phyloP scores from a whole-genome alignment of 2,329 filamentous ascomycete genomes.

The Dryadomyces quercus-mongolicae region DNA sequence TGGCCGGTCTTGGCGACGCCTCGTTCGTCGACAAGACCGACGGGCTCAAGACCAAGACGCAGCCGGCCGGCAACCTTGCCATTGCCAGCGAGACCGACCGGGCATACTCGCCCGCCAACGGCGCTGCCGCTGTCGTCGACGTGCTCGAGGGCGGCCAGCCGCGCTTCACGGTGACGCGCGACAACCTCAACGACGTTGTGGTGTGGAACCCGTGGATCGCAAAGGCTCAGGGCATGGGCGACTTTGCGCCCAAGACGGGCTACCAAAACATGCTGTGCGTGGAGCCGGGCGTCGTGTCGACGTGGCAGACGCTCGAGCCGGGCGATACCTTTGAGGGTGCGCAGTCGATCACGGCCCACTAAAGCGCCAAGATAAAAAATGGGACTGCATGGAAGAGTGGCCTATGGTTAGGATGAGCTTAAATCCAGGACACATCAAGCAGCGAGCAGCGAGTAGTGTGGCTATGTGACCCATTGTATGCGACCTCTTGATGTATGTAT shows the following conservation, averaged over 20 bases:
- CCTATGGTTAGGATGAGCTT: too few relatives aligned
- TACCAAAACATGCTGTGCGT: slow-evolving; percentile 92
- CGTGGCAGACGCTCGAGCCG: slow-evolving; percentile 74
- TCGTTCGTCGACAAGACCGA: slow-evolving; percentile 78
- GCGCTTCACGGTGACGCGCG: slow-evolving; percentile 62
- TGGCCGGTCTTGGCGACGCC: slow-evolving; percentile 66
- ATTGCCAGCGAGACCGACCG: slow-evolving; percentile 77
- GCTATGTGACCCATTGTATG: too few relatives aligned
- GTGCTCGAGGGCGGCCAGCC: slow-evolving; percentile 52
- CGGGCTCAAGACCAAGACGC: slow-evolving; percentile 49
- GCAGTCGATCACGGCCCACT: slow-evolving; percentile 37
- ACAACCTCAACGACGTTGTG: slow-evolving; percentile 78
- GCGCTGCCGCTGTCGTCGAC: slow-evolving; percentile 43
- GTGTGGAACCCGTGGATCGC: slow-evolving; percentile 96
- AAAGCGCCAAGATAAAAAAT: neutral
- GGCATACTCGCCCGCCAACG: slow-evolving; percentile 63
- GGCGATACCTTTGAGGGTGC: slow-evolving; percentile 56
- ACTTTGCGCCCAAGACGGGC: slow-evolving; percentile 81
- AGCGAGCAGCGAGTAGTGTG: too few relatives aligned
- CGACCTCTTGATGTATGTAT: neutral
- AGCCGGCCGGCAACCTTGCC: slow-evolving; percentile 46
- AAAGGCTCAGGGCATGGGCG: slow-evolving; percentile 68
- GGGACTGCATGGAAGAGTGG: too few relatives aligned
- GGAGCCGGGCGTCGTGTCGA: slow-evolving; percentile 74
- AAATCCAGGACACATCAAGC: too few relatives aligned